Evolutionary conservation across 2,329 filamentous ascomycete genomes (phyloP).

Genomic region (Xylariaceae sp.): DNA sequence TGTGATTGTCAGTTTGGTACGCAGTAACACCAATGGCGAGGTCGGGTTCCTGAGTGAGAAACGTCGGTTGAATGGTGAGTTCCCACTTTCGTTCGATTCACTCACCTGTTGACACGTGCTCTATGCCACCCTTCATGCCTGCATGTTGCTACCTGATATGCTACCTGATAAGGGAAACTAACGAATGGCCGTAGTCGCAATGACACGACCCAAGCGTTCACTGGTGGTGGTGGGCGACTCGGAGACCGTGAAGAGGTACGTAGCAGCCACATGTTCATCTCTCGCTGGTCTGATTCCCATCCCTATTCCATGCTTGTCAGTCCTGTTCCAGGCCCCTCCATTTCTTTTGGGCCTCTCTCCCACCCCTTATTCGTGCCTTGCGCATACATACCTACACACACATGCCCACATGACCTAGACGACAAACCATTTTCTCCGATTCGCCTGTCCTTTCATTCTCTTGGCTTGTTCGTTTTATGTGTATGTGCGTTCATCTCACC

Average conservation of each 20-base stretch:
- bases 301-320: background rate
- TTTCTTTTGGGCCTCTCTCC: background rate
- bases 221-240: constrained; percentile 89
- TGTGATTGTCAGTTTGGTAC: constrained; percentile 85
- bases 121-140: background rate
- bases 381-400: background rate
- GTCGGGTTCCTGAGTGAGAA: constrained; percentile 93
- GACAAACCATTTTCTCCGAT: background rate
- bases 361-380: constrained; percentile 2
- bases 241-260: constrained; percentile 84
- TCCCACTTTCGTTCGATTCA: background rate
- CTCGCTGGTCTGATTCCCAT: constrained; percentile 1
- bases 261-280: constrained; percentile 27
- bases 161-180: background rate
- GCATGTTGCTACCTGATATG: background rate
- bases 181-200: constrained; percentile 61
- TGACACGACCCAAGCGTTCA: constrained; percentile 90
- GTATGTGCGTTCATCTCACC: too few relatives aligned
- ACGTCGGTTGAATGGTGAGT: constrained; percentile 81
- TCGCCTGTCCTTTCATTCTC: background rate
- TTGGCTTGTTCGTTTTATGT: background rate
- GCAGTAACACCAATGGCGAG: constrained; percentile 80
- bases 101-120: background rate
- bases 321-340: background rate
- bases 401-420: background rate